These are phyloP conservation scores for Trichoderma harzianum DNA, from an alignment of 2,329 filamentous ascomycete genomes.

Conservation along the genomic window DNA sequence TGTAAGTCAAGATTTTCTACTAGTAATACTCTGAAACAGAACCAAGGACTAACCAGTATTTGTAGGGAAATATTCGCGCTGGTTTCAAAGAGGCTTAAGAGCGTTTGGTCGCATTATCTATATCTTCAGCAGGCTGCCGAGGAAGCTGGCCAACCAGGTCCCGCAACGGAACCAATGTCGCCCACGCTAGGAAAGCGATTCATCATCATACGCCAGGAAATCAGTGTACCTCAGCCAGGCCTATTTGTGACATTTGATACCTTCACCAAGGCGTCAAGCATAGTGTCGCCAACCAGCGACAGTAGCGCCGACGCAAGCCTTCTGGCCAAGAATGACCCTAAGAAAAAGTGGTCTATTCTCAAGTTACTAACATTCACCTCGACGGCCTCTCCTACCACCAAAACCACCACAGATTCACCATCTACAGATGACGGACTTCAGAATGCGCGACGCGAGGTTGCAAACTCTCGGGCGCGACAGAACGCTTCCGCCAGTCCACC, in stretches of 20 bases:
- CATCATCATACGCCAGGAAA: constrained; percentile 81
- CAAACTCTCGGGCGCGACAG: constrained; percentile 39
- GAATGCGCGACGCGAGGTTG: constrained; percentile 47
- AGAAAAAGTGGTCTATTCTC: constrained; percentile 62
- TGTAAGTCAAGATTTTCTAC: constrained; percentile 48
- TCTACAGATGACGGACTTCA: constrained; percentile 48
- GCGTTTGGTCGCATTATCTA: constrained; percentile 75
- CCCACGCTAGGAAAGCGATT: constrained; percentile 83
- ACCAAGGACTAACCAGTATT: constrained; percentile 25
- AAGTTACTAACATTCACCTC: constrained; percentile 56
- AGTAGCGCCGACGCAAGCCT: constrained; percentile 27
- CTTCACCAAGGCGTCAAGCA: constrained; percentile 32
- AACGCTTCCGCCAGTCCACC: constrained; percentile 34
- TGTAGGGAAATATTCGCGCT: constrained; percentile 65
- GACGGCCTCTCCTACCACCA: not conserved
- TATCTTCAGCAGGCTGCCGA: constrained; percentile 69
- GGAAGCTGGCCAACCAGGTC: constrained; percentile 48
- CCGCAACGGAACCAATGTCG: constrained; percentile 77
- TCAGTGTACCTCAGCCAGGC: constrained; percentile 45
- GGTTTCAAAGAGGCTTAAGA: constrained; percentile 65
- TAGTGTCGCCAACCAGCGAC: constrained; percentile 25
- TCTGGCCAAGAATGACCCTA: constrained; percentile 40
- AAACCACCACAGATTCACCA: not conserved
- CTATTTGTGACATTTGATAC: constrained; percentile 51
- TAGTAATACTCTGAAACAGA: not conserved